Percentiles rank a stretch among this genome's conserved stretches.
Evolutionary conservation across 108 stramenopile species (phyloP).

Genomic region (Chaetoceros muelleri): DNA sequence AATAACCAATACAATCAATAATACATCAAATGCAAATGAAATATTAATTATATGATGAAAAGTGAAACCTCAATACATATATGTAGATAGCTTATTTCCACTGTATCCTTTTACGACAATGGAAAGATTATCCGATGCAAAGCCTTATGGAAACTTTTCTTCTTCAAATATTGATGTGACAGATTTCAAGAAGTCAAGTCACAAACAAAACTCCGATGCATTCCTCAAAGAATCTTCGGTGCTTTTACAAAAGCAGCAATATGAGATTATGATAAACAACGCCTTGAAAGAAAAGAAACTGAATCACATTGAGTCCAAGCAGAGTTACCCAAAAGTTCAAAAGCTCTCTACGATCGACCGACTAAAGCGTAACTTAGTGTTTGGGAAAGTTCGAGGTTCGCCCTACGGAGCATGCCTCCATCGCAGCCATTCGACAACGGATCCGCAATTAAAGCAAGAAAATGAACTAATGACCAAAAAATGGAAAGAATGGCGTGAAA

Average conservation of each 20-base stretch:
- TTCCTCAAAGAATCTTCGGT: background rate
- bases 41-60: too few relatives aligned
- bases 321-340: background rate
- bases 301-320: background rate
- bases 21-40: too few relatives aligned
- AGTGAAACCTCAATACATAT: too few relatives aligned
- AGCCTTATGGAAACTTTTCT: too few relatives aligned
- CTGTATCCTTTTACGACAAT: too few relatives aligned
- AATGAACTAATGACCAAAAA: conserved; percentile 11
- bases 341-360: background rate
- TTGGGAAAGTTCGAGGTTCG: conserved; percentile 38
- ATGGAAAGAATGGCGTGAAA: conserved; percentile 32
- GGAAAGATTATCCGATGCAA: too few relatives aligned
- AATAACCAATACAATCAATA: too few relatives aligned
- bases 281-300: background rate
- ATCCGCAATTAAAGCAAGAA: conserved; percentile 6
- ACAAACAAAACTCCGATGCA: too few relatives aligned
- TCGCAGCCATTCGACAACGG: background rate
- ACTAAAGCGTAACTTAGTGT: background rate
- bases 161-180: too few relatives aligned
- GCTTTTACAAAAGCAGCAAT: background rate
- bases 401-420: conserved; percentile 41
- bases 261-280: background rate
- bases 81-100: too few relatives aligned
- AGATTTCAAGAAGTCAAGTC: background rate